Percentiles rank a stretch among this genome's conserved stretches.
Evolutionary conservation across 1,284 basidiomycete species (phyloP).

Genomic region (Ustilago esculenta): DNA sequence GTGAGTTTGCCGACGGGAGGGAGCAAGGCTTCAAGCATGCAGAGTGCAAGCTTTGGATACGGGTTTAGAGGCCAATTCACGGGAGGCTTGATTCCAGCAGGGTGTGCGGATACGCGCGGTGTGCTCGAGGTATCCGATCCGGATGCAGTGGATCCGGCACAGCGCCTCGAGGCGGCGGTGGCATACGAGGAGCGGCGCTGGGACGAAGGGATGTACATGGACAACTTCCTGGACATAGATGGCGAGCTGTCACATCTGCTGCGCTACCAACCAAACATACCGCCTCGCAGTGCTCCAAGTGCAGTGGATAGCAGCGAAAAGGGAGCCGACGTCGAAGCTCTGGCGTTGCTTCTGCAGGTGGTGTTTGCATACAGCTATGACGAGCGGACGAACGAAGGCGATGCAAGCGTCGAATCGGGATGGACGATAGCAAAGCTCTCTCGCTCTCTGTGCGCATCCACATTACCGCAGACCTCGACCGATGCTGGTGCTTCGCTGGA

Average conservation of each 20-base stretch:
- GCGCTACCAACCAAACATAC: constrained; percentile 4
- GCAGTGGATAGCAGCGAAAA: neutral
- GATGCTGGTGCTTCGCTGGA: neutral
- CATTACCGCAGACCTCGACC: neutral
- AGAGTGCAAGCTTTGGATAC: constrained; percentile 7
- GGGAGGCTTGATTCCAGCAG: constrained; percentile 21
- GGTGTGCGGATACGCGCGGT: constrained; percentile 14
- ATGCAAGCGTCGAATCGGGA: constrained; percentile 43
- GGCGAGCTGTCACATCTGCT: constrained; percentile 25
- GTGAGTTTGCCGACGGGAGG: neutral
- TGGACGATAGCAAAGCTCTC: constrained; percentile 47
- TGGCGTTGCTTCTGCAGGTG: constrained; percentile 22
- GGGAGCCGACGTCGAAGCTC: neutral
- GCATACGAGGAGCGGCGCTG: constrained; percentile 30
- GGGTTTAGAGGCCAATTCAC: constrained; percentile 12
- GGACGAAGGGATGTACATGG: constrained; percentile 50
- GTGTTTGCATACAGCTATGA: constrained; percentile 44
- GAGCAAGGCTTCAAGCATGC: neutral
- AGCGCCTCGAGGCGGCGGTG: constrained; percentile 14
- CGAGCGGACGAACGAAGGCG: constrained; percentile 38
- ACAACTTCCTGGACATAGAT: constrained; percentile 40
- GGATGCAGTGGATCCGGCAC: neutral
- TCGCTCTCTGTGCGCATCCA: constrained; percentile 22
- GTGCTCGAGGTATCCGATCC: constrained; percentile 43
- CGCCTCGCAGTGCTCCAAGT: neutral